Percentiles rank a stretch among this genome's conserved stretches.
These are phyloP conservation scores for Nepenthes alata DNA, from an alignment of 179 eudicot species.

Conservation along the genomic window DNA sequence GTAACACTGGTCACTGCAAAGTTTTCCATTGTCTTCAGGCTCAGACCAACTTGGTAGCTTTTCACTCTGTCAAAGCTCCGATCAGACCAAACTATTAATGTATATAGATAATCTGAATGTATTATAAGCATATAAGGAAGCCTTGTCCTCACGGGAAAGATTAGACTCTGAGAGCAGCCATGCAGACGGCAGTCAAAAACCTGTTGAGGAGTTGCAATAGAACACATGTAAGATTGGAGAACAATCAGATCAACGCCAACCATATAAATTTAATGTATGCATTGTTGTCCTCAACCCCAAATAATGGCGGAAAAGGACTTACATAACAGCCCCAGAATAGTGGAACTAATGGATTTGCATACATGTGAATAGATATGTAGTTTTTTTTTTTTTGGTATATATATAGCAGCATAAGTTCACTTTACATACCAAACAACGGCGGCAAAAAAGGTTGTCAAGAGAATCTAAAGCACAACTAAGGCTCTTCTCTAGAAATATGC, in stretches of 20 bases:
- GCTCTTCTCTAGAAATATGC: conserved; percentile 46
- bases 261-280: background rate
- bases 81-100: conserved; percentile 6
- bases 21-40: conserved; percentile 46
- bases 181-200: conserved; percentile 91
- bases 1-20: conserved; percentile 80
- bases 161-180: conserved; percentile 67
- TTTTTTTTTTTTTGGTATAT: background rate
- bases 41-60: conserved; percentile 42
- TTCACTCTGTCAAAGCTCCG: conserved; percentile 42
- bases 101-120: conserved; percentile 1
- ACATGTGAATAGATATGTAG: background rate
- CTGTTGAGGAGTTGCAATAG: conserved; percentile 23
- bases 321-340: background rate
- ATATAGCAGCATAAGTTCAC: background rate
- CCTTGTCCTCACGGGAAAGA: conserved; percentile 46
- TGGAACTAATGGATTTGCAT: background rate
- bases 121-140: conserved; percentile 3
- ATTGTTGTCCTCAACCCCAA: background rate
- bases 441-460: conserved; percentile 84
- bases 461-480: conserved; percentile 75
- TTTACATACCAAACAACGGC: conserved; percentile 78
- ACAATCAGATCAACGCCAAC: background rate
- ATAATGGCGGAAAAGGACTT: too few species aligned
- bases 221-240: background rate